Evolutionary conservation across 2,329 filamentous ascomycete genomes (phyloP).

Genomic region (Pseudocercospora vitis): DNA sequence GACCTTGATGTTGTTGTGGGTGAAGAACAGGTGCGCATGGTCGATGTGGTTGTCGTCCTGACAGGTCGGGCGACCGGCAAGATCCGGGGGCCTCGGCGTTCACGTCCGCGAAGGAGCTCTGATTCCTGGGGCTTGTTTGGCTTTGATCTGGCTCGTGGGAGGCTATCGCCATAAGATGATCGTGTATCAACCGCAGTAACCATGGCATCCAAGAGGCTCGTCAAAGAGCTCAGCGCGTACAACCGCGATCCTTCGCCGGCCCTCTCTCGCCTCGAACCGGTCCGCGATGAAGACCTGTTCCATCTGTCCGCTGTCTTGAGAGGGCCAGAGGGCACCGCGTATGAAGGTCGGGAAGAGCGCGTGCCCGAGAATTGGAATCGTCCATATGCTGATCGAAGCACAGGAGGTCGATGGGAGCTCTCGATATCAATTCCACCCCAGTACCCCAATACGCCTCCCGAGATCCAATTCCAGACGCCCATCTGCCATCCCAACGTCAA

Average conservation of each 20-base stretch:
- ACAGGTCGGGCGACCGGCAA: no score
- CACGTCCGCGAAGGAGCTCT: not conserved
- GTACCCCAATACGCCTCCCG: slow-evolving; percentile 78
- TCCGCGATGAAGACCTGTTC: slow-evolving; percentile 58
- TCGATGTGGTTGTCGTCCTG: not conserved
- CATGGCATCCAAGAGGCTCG: slow-evolving; percentile 56
- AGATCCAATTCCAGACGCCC: slow-evolving; percentile 76
- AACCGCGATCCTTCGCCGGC: slow-evolving; percentile 57
- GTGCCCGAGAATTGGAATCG: not conserved
- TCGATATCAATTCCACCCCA: slow-evolving; percentile 70
- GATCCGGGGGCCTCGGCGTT: not conserved
- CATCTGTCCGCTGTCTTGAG: slow-evolving; percentile 62
- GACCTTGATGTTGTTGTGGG: no score
- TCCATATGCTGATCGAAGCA: not conserved
- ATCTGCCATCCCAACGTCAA: slow-evolving; percentile 82
- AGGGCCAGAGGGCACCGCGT: slow-evolving; percentile 59
- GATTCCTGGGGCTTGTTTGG: not conserved
- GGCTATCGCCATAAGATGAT: no score
- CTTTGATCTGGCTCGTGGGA: not conserved
- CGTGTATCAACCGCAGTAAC: not conserved
- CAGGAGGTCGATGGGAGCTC: slow-evolving; percentile 79
- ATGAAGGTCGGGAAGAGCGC: slow-evolving; percentile 53
- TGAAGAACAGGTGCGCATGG: not conserved
- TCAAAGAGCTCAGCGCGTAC: slow-evolving; percentile 62
- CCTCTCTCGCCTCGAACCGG: slow-evolving; percentile 57